Percentiles rank a stretch among this genome's conserved stretches.
Conservation (phyloP, 148 eudicot genomes). For the Rhododendron kiyosumense region DNA sequence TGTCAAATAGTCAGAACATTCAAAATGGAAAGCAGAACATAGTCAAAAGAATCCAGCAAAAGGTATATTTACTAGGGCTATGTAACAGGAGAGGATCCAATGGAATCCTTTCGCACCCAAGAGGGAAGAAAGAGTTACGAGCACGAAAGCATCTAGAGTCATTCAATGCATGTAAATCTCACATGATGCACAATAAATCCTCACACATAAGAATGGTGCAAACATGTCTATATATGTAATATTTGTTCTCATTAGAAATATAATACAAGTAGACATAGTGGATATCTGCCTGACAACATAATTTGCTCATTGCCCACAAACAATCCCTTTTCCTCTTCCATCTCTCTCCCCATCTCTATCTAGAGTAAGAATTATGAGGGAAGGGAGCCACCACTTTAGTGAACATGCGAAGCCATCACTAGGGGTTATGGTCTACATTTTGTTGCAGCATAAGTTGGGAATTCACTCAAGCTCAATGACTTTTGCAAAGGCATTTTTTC, state of each 20-base stretch:
- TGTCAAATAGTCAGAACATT: constrained; percentile 14
- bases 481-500: neutral
- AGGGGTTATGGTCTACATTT: constrained; percentile 1
- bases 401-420: constrained; percentile 28
- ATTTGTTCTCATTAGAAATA: no score
- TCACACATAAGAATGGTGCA: neutral
- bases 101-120: constrained; percentile 13
- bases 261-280: neutral
- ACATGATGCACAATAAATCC: no score
- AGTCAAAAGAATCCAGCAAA: constrained; percentile 15
- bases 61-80: constrained; percentile 16
- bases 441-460: constrained; percentile 6
- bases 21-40: neutral
- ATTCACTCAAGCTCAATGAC: constrained; percentile 12
- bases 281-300: neutral
- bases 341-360: constrained; percentile 8
- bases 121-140: neutral
- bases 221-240: no score
- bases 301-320: neutral
- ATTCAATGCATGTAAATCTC: neutral
- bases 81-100: constrained; percentile 19
- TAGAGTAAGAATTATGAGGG: constrained; percentile 11
- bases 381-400: constrained; percentile 28
- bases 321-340: neutral
- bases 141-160: no score